These are phyloP conservation scores for Talaromyces sp. DNA, from an alignment of 2,329 filamentous ascomycete genomes.

Conservation along the genomic window DNA sequence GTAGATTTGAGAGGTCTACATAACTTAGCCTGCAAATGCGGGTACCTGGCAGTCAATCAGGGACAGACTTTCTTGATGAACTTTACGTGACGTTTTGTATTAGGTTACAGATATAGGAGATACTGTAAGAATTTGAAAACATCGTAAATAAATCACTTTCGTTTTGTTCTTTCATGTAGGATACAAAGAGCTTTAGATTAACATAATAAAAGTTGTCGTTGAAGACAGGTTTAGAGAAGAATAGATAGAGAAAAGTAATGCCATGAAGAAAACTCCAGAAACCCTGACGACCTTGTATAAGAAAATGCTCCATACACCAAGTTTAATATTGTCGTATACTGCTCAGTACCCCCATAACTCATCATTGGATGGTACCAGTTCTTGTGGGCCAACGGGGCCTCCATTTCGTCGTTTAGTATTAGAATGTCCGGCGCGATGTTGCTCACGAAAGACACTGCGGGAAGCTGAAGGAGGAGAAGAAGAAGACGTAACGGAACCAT, in stretches of 20 bases:
- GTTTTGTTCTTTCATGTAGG: neutral
- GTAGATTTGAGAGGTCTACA: neutral
- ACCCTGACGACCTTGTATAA: neutral
- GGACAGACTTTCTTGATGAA: neutral
- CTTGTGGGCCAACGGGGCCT: slow-evolving; percentile 23
- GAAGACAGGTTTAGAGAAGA: neutral
- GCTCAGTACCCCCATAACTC: slow-evolving; percentile 38
- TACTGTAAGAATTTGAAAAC: neutral
- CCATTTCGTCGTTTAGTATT: slow-evolving; percentile 6
- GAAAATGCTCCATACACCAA: neutral
- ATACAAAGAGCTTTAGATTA: neutral
- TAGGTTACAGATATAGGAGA: neutral
- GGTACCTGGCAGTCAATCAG: slow-evolving; percentile 10
- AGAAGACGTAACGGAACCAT: neutral
- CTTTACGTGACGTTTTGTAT: neutral
- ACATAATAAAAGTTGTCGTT: neutral
- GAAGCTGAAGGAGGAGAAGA: slow-evolving; percentile 12
- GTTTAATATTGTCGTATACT: neutral
- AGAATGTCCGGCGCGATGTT: neutral
- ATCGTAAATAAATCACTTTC: neutral
- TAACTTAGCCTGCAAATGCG: neutral
- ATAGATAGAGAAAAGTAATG: neutral
- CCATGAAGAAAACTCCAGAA: neutral
- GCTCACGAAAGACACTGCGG: slow-evolving; percentile 11
- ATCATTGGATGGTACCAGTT: slow-evolving; percentile 41